These are phyloP conservation scores for Fusarium metavorans DNA, from an alignment of 2,329 filamentous ascomycete genomes.

Conservation along the genomic window DNA sequence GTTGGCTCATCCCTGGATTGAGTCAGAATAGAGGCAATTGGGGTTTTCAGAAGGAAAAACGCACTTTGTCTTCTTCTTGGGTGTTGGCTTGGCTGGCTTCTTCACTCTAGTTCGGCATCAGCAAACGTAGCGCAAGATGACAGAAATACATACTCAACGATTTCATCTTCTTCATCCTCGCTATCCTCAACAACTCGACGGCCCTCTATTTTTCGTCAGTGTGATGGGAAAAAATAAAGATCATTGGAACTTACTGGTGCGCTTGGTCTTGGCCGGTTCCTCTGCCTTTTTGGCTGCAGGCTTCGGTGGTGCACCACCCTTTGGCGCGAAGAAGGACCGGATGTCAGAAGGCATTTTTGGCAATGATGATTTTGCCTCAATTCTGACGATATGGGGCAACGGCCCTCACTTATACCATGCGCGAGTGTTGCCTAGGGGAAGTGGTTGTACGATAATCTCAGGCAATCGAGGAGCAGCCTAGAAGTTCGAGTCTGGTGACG, in stretches of 20 bases:
- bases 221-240: not conserved
- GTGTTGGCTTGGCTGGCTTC: slow-evolving; percentile 64
- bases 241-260: slow-evolving; percentile 55
- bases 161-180: slow-evolving; percentile 78
- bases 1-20: slow-evolving; percentile 55
- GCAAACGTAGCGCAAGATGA: slow-evolving; percentile 7
- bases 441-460: slow-evolving; percentile 34
- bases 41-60: slow-evolving; percentile 28
- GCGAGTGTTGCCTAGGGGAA: slow-evolving; percentile 38
- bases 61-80: slow-evolving; percentile 68
- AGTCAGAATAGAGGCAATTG: slow-evolving; percentile 6
- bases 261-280: slow-evolving; percentile 57
- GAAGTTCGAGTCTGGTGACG: slow-evolving; percentile 47
- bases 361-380: slow-evolving; percentile 11
- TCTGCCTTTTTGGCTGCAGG: slow-evolving; percentile 60
- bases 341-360: slow-evolving; percentile 82
- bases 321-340: slow-evolving; percentile 88
- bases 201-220: slow-evolving; percentile 54
- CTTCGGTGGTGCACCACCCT: slow-evolving; percentile 69
- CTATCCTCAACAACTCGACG: slow-evolving; percentile 85
- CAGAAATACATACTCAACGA: slow-evolving; percentile 59
- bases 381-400: slow-evolving; percentile 5
- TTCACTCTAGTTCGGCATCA: slow-evolving; percentile 54
- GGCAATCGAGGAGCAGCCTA: slow-evolving; percentile 44
- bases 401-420: slow-evolving; percentile 39